Percentiles rank a stretch among this genome's conserved stretches.
Evolutionary conservation across 345 rosid genomes (phyloP).

Genomic region (Sisymbrium irio): DNA sequence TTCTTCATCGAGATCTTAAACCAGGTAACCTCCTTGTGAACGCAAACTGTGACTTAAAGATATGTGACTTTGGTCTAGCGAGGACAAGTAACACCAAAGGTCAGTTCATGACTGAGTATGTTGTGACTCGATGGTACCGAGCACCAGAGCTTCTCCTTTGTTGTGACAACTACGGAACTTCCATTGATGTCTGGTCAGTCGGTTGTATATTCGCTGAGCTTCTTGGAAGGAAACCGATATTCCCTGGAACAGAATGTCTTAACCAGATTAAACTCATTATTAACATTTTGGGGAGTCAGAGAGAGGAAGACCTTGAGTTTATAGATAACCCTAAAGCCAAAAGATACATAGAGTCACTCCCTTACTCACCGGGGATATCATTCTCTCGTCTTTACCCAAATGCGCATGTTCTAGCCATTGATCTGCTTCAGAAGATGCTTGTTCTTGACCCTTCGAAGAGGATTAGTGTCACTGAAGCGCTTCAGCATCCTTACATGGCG

Average conservation of each 20-base stretch:
- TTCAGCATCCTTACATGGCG: constrained; percentile 84
- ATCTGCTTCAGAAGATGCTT: constrained; percentile 78
- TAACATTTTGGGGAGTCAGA: constrained; percentile 75
- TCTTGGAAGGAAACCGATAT: constrained; percentile 81
- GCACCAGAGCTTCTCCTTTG: constrained; percentile 94
- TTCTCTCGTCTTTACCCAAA: constrained; percentile 61
- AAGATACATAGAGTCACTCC: constrained; percentile 69
- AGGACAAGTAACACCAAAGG: constrained; percentile 73
- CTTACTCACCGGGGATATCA: constrained; percentile 57
- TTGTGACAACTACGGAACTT: constrained; percentile 83
- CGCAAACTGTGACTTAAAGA: constrained; percentile 84
- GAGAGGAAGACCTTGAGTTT: constrained; percentile 71
- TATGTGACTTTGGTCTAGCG: constrained; percentile 86
- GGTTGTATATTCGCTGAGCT: constrained; percentile 94
- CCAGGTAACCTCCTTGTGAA: constrained; percentile 90
- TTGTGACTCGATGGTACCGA: constrained; percentile 86
- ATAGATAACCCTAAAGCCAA: constrained; percentile 79
- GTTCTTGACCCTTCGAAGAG: constrained; percentile 82
- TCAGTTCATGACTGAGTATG: constrained; percentile 92
- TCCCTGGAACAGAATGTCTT: constrained; percentile 86
- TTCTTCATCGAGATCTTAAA: constrained; percentile 87
- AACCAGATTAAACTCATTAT: constrained; percentile 84
- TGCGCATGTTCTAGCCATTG: constrained; percentile 71
- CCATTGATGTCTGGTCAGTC: constrained; percentile 91
- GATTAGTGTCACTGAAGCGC: constrained; percentile 83